Conservation (phyloP, 257 asterid species). For the Paraleonurus japonicus region DNA sequence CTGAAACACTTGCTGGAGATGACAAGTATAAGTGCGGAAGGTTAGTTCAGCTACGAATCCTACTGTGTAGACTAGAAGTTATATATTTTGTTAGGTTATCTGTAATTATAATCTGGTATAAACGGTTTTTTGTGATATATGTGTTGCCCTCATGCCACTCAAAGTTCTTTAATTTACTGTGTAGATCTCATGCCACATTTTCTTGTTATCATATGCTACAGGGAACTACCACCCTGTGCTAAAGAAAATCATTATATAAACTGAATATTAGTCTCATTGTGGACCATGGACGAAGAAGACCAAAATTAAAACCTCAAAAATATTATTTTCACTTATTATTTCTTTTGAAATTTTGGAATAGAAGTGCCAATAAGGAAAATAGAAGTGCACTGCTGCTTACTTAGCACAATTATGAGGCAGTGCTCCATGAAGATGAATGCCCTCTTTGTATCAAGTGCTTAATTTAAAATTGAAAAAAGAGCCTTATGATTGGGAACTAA, state of each 20-base stretch:
- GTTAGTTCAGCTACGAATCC: slow-evolving; percentile 23
- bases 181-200: background rate
- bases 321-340: background rate
- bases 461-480: background rate
- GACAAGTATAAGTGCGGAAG: slow-evolving; percentile 48
- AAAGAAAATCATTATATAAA: background rate
- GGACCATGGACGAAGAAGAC: background rate
- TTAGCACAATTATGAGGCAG: background rate
- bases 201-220: background rate
- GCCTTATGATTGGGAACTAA: too few relatives aligned
- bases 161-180: background rate
- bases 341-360: slow-evolving; percentile 1
- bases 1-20: slow-evolving; percentile 43
- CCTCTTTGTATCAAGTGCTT: background rate
- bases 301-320: background rate
- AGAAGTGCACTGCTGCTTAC: background rate
- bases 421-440: background rate
- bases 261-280: background rate
- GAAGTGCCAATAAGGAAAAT: background rate
- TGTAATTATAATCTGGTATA: background rate
- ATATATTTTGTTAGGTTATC: background rate
- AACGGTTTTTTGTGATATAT: background rate
- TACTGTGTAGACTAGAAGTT: slow-evolving; percentile 3
- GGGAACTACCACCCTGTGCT: background rate
- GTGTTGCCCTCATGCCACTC: background rate